These are phyloP conservation scores for Acarospora socialis DNA, from an alignment of 2,329 filamentous ascomycete species.

Conservation along the genomic window DNA sequence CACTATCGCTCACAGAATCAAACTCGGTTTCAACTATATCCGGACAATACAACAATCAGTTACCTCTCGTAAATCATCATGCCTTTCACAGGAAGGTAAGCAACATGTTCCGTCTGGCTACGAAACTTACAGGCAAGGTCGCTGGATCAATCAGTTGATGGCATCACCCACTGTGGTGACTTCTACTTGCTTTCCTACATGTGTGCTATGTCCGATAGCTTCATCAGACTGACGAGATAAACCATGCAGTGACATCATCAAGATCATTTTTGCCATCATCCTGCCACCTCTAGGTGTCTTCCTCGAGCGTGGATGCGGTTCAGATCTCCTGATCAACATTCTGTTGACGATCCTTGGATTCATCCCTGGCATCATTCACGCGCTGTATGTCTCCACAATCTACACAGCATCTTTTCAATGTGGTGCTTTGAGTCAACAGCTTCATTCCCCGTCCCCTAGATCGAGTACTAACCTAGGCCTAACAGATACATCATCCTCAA, in stretches of 20 bases:
- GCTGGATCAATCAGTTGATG: no score
- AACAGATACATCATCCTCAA: slow-evolving; percentile 72
- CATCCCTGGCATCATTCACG: slow-evolving; percentile 80
- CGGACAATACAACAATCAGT: no score
- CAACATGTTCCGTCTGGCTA: slow-evolving; percentile 5
- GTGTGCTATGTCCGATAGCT: slow-evolving; percentile 1
- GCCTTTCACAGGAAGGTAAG: slow-evolving; percentile 46
- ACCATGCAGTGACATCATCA: slow-evolving; percentile 53
- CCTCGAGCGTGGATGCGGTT: slow-evolving; percentile 80
- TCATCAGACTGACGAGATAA: neutral
- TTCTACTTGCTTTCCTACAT: slow-evolving; percentile 2
- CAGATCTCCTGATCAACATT: slow-evolving; percentile 86
- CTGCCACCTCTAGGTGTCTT: slow-evolving; percentile 85
- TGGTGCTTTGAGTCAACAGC: neutral
- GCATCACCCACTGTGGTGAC: neutral
- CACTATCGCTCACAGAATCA: no score
- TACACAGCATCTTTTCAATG: neutral
- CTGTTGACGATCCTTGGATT: slow-evolving; percentile 65
- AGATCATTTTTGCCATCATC: slow-evolving; percentile 77
- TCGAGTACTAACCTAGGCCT: no score
- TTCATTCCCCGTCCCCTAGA: no score
- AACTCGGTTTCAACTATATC: no score
- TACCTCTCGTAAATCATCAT: no score
- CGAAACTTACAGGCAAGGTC: no score
- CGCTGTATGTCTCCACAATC: slow-evolving; percentile 45